Percentiles rank a stretch among this genome's conserved stretches.
These are phyloP conservation scores for Ceratobasidium theobromae DNA, from an alignment of 1,284 basidiomycete genomes.

Conservation along the genomic window DNA sequence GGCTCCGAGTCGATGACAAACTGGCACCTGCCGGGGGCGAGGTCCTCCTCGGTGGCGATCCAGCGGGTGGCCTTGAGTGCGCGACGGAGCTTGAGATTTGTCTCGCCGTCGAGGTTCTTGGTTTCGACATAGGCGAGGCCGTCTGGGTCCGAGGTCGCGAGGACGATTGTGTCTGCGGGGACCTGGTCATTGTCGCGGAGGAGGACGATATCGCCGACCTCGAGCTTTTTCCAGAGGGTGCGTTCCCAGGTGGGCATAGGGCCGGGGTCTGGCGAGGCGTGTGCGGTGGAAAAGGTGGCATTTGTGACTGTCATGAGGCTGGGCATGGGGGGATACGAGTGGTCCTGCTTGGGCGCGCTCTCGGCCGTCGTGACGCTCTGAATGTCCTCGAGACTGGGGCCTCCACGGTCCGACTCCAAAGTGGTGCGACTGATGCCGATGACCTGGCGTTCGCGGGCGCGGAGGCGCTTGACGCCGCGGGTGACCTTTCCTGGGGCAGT, in stretches of 20 bases:
- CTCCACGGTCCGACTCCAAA: neutral
- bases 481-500: constrained; percentile 68
- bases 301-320: constrained; percentile 27
- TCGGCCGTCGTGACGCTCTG: constrained; percentile 56
- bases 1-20: constrained; percentile 92
- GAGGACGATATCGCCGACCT: constrained; percentile 94
- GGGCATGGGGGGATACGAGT: constrained; percentile 40
- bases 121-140: constrained; percentile 89
- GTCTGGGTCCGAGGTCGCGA: constrained; percentile 81
- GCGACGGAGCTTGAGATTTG: constrained; percentile 88
- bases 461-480: constrained; percentile 81
- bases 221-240: constrained; percentile 97
- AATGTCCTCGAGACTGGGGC: constrained; percentile 59
- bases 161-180: constrained; percentile 90
- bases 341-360: constrained; percentile 38
- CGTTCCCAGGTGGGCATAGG: constrained; percentile 70
- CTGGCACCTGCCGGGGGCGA: constrained; percentile 68
- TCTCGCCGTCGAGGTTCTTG: constrained; percentile 96
- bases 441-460: constrained; percentile 73
- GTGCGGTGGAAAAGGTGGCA: constrained; percentile 36
- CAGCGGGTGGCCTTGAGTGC: constrained; percentile 74
- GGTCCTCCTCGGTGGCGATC: constrained; percentile 86
- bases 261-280: constrained; percentile 35
- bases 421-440: constrained; percentile 37
- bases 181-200: constrained; percentile 93